Conservation (phyloP, 352 stramenopile species). For the Hyaloperonospora brassicae region DNA sequence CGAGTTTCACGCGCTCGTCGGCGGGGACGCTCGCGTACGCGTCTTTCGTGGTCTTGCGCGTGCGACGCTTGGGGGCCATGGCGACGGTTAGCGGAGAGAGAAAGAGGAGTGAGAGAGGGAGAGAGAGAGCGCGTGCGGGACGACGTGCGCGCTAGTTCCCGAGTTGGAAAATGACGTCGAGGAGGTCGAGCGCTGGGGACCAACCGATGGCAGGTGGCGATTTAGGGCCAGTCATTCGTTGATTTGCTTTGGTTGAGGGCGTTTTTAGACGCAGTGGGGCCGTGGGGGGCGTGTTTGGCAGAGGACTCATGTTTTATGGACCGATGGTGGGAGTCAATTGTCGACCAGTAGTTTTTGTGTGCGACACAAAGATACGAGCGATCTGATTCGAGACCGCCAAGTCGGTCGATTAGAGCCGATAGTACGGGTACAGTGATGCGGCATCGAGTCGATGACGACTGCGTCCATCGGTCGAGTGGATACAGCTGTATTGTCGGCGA, state of each 20-base stretch:
- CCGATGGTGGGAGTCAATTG: too few species aligned
- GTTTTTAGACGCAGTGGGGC: neutral
- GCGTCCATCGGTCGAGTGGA: too few species aligned
- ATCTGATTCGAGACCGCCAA: too few species aligned
- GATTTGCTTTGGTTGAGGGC: neutral
- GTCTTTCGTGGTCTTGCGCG: constrained; percentile 80
- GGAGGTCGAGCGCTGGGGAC: constrained; percentile 19
- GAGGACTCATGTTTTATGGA: too few species aligned
- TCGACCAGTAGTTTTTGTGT: too few species aligned
- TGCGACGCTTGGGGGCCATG: constrained; percentile 80
- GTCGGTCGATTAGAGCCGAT: too few species aligned
- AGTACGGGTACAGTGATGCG: too few species aligned
- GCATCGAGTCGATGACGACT: too few species aligned
- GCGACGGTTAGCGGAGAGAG: constrained; percentile 2
- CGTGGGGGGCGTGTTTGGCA: too few species aligned
- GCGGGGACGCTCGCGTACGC: constrained; percentile 50
- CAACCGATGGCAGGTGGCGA: constrained; percentile 19
- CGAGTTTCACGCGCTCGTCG: constrained; percentile 65
- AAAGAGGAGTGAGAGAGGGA: constrained; percentile 5
- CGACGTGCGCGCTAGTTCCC: constrained; percentile 26
- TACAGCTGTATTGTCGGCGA: too few species aligned
- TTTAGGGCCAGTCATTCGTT: constrained; percentile 2
- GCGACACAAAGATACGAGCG: too few species aligned
- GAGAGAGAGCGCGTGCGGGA: constrained; percentile 7
- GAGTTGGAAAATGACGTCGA: constrained; percentile 45